Evolutionary conservation across 345 rosid species (phyloP).

Genomic region (Anacardium occidentale): DNA sequence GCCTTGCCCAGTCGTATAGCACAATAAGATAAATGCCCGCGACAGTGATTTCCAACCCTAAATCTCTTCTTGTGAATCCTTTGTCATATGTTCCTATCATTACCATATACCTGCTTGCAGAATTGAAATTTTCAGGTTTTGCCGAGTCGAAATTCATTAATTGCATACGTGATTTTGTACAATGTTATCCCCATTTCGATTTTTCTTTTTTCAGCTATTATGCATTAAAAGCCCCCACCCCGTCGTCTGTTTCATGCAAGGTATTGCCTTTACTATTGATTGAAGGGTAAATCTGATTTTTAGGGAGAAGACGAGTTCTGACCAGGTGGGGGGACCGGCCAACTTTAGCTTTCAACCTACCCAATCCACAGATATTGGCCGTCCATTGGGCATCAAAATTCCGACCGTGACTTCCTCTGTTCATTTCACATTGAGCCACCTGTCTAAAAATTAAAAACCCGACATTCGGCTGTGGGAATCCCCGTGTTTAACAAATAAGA

Average conservation of each 20-base stretch:
- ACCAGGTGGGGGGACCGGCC: slow-evolving; percentile 36
- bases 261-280: no score
- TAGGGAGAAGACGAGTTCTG: no score
- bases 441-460: no score
- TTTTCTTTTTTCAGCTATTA: background rate
- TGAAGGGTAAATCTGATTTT: no score
- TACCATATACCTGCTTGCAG: background rate
- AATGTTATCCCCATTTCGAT: background rate
- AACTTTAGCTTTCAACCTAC: slow-evolving; percentile 24
- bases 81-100: background rate
- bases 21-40: background rate
- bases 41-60: background rate
- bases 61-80: background rate
- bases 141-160: background rate
- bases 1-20: background rate
- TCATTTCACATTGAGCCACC: background rate
- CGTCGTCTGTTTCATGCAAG: no score
- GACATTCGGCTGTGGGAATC: background rate
- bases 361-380: slow-evolving; percentile 37
- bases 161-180: background rate
- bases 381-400: slow-evolving; percentile 24
- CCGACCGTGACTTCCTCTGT: slow-evolving; percentile 18
- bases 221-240: background rate
- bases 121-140: slow-evolving; percentile 1
- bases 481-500: background rate